These are phyloP conservation scores for Xylaria sp. DNA, from an alignment of 2,329 filamentous ascomycete genomes.

Conservation along the genomic window DNA sequence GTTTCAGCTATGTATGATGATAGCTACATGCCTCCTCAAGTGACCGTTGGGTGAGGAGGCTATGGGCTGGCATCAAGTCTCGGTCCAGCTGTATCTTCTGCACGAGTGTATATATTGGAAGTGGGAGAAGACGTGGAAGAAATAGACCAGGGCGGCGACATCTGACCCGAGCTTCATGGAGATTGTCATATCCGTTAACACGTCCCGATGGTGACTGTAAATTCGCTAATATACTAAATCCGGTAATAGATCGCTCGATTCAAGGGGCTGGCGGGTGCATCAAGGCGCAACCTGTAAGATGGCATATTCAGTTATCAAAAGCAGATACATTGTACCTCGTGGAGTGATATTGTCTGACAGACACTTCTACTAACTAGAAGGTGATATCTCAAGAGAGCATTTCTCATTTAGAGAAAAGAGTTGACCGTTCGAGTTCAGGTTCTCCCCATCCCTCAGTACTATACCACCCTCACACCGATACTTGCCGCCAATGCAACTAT, in stretches of 20 bases:
- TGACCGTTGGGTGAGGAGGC: neutral
- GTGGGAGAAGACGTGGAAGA: too few species aligned
- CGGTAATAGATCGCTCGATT: neutral
- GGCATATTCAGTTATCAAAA: neutral
- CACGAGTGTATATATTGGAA: too few species aligned
- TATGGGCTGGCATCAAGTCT: neutral
- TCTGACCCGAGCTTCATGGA: too few species aligned
- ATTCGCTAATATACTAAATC: too few species aligned
- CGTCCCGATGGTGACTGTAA: too few species aligned
- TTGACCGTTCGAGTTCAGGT: neutral
- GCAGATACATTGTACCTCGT: neutral
- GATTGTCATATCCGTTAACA: too few species aligned
- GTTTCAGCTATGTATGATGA: neutral
- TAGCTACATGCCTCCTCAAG: too few species aligned
- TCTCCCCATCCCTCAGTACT: neutral
- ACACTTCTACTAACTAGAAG: neutral
- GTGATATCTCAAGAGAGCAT: neutral
- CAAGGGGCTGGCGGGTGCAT: neutral
- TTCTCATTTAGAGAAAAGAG: neutral
- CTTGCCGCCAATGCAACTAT: conserved; percentile 27
- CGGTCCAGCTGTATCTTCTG: neutral
- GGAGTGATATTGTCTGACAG: neutral
- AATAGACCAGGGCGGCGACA: too few species aligned
- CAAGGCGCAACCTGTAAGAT: neutral
- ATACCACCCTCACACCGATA: conserved; percentile 21